Base-by-base conservation (phyloP, 345 rosid genomes). In the Populus pruinosa region DNA sequence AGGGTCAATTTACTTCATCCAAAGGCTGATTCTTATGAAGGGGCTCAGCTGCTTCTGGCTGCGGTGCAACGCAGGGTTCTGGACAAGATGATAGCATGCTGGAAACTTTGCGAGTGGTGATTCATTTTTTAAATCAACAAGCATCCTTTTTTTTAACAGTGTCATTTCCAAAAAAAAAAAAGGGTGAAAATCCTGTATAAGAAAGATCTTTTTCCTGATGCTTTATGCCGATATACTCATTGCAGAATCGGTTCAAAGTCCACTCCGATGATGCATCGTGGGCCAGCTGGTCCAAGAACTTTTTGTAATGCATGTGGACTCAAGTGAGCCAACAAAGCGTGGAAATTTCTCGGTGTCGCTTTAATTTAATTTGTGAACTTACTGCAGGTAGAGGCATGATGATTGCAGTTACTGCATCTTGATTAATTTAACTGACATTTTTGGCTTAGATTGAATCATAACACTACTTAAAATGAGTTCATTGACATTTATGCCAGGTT, bases 191-290 rank as follows among this genome's bases (percentile, higher is more conserved):
- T 71, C 31, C 35, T 67, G 2, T 8, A 36, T 44, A 27, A 16
- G 0, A 38, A 3, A 55, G 16, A 55, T 36, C 18, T 38, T 27
- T 62, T 70, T 4, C 23, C 18, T 44, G n/a, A 31, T 59, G 39
- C 43, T 77, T 75, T 73, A 6, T 77, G 47, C 76, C 82, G 87
- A 69, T 86, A 85, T 71, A 64, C 69, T n/a, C 80, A 86, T 71
- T 86, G 88, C 63, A 82, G 88, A 75, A 83, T 78, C 56, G 82
- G 82, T 70, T 83, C 85, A 17, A 86, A 82, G 74, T 75, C 80
- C 8, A 86, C 88, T 73, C 88, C 88, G 43, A 77, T 83, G 85
- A 86, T 86, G 88, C 88, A 85, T 16, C 87, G 88, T 68, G 88
- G 88, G 33, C 88, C 88, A 59, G 75, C 85, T 77, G 87, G 88